Percentiles rank a stretch among this genome's conserved stretches.
These are phyloP conservation scores for Apiotrichum laibachii DNA, from an alignment of 1,284 basidiomycete genomes.

Conservation along the genomic window DNA sequence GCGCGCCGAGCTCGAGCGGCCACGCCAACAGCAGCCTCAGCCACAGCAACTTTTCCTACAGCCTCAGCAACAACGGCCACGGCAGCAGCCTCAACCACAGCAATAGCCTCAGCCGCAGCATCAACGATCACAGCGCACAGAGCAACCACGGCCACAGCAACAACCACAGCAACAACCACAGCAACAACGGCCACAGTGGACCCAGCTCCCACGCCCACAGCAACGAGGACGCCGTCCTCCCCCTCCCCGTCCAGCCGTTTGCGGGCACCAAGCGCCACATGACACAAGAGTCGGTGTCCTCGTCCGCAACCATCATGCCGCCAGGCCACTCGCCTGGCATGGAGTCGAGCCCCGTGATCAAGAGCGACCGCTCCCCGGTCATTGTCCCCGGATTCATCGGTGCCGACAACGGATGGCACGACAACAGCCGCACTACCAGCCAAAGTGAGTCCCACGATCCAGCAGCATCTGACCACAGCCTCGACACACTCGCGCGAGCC, in stretches of 20 bases:
- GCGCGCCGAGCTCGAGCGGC: not conserved
- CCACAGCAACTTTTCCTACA: not conserved
- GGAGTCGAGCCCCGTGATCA: conserved; percentile 23
- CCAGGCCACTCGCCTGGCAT: conserved; percentile 22
- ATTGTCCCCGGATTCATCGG: conserved; percentile 36
- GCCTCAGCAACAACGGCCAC: not conserved
- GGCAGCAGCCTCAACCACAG: not conserved
- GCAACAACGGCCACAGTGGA: not conserved
- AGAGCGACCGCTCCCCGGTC: conserved; percentile 3
- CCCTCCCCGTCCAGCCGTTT: conserved; percentile 18
- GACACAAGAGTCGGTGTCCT: conserved; percentile 34
- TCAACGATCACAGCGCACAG: not conserved
- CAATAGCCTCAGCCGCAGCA: not conserved
- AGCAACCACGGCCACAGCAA: not conserved
- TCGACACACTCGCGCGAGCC: too few relatives aligned
- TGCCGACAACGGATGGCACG: not conserved
- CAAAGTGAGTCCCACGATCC: not conserved
- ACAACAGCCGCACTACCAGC: conserved; percentile 16
- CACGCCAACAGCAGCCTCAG: not conserved
- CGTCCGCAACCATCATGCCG: conserved; percentile 24
- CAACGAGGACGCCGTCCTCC: conserved; percentile 1
- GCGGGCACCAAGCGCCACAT: conserved; percentile 28
- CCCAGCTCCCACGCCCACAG: not conserved
- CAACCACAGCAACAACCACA: not conserved
- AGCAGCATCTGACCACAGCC: not conserved